Percentiles rank a stretch among this genome's conserved stretches.
Conservation (phyloP, 495 filamentous ascomycete species). For the Xylaria nigripes region DNA sequence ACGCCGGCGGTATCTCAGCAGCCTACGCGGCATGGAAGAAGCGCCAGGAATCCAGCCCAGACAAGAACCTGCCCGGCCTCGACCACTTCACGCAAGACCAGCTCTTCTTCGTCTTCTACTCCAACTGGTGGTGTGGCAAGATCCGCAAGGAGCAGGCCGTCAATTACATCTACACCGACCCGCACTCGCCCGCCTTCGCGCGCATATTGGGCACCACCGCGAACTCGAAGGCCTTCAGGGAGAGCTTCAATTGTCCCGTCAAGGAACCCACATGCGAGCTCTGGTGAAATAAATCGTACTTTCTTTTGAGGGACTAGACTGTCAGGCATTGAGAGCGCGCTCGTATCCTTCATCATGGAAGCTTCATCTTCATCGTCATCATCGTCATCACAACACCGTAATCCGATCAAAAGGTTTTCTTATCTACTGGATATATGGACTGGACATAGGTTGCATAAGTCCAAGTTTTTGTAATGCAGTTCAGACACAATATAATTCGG, state of each 20-base stretch:
- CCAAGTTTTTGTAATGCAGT: neutral
- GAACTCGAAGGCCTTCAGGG: conserved; percentile 60
- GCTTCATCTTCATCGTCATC: no score
- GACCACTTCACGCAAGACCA: conserved; percentile 60
- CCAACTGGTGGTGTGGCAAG: conserved; percentile 63
- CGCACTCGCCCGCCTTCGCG: conserved; percentile 54
- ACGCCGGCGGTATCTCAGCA: conserved; percentile 61
- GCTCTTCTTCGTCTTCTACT: conserved; percentile 63
- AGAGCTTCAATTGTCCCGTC: conserved; percentile 55
- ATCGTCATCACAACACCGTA: no score
- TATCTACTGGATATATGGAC: no score
- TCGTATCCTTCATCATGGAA: no score
- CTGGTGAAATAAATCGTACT: conserved; percentile 39
- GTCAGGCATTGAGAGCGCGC: no score
- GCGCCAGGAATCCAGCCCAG: conserved; percentile 40
- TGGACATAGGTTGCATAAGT: neutral
- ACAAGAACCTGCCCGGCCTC: conserved; percentile 55
- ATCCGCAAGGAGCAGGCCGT: conserved; percentile 48
- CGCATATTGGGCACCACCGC: conserved; percentile 56
- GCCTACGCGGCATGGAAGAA: conserved; percentile 62
- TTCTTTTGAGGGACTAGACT: neutral
- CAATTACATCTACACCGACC: conserved; percentile 51
- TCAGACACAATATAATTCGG: neutral
- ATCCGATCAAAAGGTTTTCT: no score
- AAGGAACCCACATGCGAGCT: conserved; percentile 63